Conservation (phyloP, 2,329 filamentous ascomycete genomes). For the Mariannaea sp. region DNA sequence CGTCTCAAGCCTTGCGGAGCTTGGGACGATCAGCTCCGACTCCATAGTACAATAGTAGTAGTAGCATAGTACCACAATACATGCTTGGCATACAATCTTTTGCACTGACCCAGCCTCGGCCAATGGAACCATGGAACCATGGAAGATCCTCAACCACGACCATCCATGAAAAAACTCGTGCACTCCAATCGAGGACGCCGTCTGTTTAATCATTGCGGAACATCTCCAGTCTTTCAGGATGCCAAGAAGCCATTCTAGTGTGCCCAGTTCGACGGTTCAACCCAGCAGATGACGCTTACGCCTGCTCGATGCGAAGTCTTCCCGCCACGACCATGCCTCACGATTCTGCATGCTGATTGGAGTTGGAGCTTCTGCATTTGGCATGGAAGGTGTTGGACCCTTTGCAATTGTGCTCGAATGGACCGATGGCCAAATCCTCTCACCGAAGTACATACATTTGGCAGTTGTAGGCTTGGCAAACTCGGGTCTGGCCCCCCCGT, state of each 20-base stretch:
- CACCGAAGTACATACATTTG: conserved; percentile 26
- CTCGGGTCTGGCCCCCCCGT: no score
- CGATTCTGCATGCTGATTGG: not conserved
- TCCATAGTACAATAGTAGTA: no score
- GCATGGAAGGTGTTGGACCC: not conserved
- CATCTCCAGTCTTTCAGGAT: not conserved
- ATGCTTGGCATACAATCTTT: no score
- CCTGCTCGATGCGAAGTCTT: not conserved
- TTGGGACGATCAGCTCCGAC: no score
- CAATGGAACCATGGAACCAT: no score
- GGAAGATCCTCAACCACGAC: no score
- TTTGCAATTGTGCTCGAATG: not conserved
- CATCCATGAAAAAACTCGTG: no score
- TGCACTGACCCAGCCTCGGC: no score
- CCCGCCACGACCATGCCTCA: not conserved
- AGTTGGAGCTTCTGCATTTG: conserved; percentile 3
- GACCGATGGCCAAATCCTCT: conserved; percentile 33
- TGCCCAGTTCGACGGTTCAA: not conserved
- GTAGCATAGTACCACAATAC: no score
- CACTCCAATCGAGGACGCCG: not conserved
- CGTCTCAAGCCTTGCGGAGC: conserved; percentile 4
- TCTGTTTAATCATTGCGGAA: not conserved
- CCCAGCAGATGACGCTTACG: conserved; percentile 2
- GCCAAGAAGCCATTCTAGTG: no score
- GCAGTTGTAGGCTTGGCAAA: not conserved